These are phyloP conservation scores for Leptographium galeiforme DNA, from an alignment of 2,329 filamentous ascomycete species.

Conservation along the genomic window DNA sequence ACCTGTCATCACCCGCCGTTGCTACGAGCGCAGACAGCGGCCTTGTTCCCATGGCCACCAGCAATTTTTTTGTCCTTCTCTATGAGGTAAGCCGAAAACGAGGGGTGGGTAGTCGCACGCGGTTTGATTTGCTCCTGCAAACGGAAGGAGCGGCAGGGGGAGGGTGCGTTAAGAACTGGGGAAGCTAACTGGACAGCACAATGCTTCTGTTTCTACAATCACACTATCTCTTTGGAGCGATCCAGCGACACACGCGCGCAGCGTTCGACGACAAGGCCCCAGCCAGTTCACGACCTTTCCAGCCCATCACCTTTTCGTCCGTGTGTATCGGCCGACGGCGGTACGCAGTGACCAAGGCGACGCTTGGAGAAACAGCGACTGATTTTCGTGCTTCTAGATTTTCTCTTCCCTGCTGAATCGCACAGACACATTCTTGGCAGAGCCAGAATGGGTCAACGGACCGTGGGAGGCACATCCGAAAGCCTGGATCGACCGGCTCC, in stretches of 20 bases:
- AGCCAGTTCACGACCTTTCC: conserved; percentile 35
- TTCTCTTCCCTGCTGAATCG: conserved; percentile 35
- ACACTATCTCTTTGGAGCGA: conserved; percentile 24
- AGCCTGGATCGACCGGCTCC: conserved; percentile 34
- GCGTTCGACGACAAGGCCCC: conserved; percentile 29
- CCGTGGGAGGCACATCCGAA: conserved; percentile 41
- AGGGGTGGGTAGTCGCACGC: neutral
- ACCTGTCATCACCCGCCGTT: conserved; percentile 19
- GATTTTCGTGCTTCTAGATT: conserved; percentile 19
- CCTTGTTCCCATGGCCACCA: neutral
- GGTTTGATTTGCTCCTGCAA: neutral
- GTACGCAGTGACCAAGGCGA: conserved; percentile 23
- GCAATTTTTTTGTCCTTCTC: conserved; percentile 35
- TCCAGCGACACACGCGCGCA: conserved; percentile 20
- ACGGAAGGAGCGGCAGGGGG: neutral
- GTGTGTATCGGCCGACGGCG: conserved; percentile 38
- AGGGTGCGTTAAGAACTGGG: neutral
- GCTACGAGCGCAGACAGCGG: conserved; percentile 15
- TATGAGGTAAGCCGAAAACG: conserved; percentile 31
- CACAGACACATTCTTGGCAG: conserved; percentile 35
- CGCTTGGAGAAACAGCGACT: neutral
- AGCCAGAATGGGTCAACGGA: conserved; percentile 34
- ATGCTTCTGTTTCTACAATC: conserved; percentile 23
- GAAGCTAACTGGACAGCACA: conserved; percentile 24
- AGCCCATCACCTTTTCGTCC: conserved; percentile 43